These are phyloP conservation scores for Lagerstroemia speciosa DNA, from an alignment of 345 rosid species.

Conservation along the genomic window DNA sequence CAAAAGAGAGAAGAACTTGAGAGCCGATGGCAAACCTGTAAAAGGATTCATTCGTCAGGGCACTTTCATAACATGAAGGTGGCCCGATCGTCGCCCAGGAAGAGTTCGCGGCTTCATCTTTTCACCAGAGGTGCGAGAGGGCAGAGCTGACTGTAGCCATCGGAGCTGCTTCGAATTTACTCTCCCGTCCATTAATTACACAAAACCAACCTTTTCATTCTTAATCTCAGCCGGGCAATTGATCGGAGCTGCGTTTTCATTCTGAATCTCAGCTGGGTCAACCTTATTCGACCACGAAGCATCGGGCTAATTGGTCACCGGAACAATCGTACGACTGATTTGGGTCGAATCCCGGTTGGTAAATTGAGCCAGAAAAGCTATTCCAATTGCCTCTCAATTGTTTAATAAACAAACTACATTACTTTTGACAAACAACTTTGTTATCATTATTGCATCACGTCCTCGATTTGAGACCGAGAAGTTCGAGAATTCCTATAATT, in stretches of 20 bases:
- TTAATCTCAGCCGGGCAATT: too few species aligned
- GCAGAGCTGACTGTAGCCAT: neutral
- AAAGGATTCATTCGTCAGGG: neutral
- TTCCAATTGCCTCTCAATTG: too few species aligned
- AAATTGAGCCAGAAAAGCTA: too few species aligned
- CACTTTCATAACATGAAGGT: neutral
- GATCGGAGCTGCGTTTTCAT: too few species aligned
- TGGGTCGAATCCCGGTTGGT: too few species aligned
- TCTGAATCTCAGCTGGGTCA: neutral
- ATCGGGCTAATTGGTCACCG: slow-evolving; percentile 56
- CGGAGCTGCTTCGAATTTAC: neutral
- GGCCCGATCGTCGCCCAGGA: slow-evolving; percentile 11
- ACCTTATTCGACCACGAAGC: slow-evolving; percentile 51
- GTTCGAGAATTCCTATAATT: too few species aligned
- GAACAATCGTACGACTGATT: too few species aligned
- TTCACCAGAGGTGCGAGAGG: neutral
- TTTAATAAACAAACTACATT: too few species aligned
- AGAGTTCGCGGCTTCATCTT: neutral
- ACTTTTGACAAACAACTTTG: too few species aligned
- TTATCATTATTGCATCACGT: too few species aligned
- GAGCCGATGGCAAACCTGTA: neutral
- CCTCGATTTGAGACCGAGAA: too few species aligned
- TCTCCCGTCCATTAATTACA: neutral
- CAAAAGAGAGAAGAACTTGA: neutral
- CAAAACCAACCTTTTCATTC: too few species aligned